phyloP scores from a whole-genome alignment of 306 rosid species.

The Quercus glauca region DNA sequence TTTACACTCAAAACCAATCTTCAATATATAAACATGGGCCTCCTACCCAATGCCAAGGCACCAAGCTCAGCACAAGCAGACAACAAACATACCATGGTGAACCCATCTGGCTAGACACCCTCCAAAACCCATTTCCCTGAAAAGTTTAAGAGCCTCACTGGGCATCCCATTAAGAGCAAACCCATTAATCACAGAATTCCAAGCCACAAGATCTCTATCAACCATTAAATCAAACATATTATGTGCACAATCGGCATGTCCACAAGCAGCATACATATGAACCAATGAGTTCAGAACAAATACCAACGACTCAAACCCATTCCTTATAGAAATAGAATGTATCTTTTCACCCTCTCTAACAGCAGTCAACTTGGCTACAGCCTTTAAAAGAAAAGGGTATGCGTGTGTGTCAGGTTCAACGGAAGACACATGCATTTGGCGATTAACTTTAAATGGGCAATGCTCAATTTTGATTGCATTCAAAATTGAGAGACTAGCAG shows the following conservation, averaged over 20 bases:
- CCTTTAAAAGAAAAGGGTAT: constrained; percentile 59
- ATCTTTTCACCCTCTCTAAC: constrained; percentile 43
- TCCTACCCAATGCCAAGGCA: constrained; percentile 45
- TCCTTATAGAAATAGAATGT: constrained; percentile 38
- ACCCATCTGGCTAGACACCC: constrained; percentile 47
- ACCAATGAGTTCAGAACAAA: constrained; percentile 56
- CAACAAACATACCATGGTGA: constrained; percentile 52
- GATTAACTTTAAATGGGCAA: constrained; percentile 18
- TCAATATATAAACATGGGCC: constrained; percentile 45
- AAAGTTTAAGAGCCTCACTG: constrained; percentile 49
- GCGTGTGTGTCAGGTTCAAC: constrained; percentile 51
- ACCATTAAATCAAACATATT: constrained; percentile 45
- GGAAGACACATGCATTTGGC: constrained; percentile 25
- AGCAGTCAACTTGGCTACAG: constrained; percentile 38
- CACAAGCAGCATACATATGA: constrained; percentile 47
- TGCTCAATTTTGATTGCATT: neutral
- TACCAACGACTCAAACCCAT: constrained; percentile 48
- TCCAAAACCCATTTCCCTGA: constrained; percentile 41
- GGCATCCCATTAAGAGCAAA: constrained; percentile 56
- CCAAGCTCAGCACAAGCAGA: constrained; percentile 59
- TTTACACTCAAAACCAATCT: constrained; percentile 41
- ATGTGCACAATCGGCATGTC: constrained; percentile 40
- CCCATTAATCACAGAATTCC: constrained; percentile 55
- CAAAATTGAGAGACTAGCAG: neutral
- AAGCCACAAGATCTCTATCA: constrained; percentile 45